Percentiles rank a stretch among this genome's conserved stretches.
phyloP scores from a whole-genome alignment of 495 filamentous ascomycete genomes.

The Penicillium roqueforti region DNA sequence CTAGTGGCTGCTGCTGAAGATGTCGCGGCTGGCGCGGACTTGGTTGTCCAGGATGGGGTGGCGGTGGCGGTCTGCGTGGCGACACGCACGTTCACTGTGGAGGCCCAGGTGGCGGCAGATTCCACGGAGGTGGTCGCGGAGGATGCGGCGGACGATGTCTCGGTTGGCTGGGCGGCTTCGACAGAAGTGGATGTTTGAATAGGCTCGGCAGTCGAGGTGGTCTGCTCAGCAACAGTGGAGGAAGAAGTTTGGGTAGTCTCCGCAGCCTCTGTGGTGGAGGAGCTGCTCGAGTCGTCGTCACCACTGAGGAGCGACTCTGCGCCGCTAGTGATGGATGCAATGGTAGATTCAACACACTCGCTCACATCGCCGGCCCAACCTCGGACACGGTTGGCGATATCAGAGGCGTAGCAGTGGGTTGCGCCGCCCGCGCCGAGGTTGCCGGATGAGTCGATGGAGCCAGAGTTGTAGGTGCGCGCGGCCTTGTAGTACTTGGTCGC shows the following conservation, averaged over 20 bases:
- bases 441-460: conserved; percentile 38
- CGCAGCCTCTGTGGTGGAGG: conserved; percentile 8
- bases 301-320: conserved; percentile 5
- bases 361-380: conserved; percentile 42
- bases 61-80: not conserved
- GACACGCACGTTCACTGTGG: not conserved
- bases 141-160: not conserved
- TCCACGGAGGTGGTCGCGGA: not conserved
- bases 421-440: conserved; percentile 49
- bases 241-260: conserved; percentile 5
- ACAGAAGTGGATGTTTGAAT: too few relatives aligned
- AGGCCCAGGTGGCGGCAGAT: not conserved
- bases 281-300: conserved; percentile 10
- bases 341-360: conserved; percentile 15
- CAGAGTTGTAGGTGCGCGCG: conserved; percentile 57
- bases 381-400: conserved; percentile 54
- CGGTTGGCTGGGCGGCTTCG: not conserved
- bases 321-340: conserved; percentile 11
- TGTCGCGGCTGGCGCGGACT: conserved; percentile 16
- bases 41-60: conserved; percentile 9
- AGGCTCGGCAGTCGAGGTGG: not conserved
- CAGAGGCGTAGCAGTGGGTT: conserved; percentile 54
- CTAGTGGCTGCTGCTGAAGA: conserved; percentile 5
- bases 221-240: not conserved
- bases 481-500: conserved; percentile 45